Evolutionary conservation across 2,329 filamentous ascomycete species (phyloP).

Genomic region (Ophiocordyceps camponoti-floridani): DNA sequence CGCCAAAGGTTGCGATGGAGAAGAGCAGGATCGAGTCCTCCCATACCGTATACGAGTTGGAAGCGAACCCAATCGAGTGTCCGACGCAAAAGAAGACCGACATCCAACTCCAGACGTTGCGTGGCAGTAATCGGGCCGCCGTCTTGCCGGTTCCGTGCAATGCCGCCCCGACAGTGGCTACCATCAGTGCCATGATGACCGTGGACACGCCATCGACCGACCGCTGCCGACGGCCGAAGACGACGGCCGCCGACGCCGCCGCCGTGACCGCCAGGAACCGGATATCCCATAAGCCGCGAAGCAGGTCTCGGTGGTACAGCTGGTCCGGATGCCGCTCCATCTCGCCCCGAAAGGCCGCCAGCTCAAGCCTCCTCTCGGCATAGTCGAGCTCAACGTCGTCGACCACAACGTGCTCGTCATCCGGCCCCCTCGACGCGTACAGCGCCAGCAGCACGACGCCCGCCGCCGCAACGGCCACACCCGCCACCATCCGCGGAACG

Average conservation of each 20-base stretch:
- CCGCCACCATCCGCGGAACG: constrained; percentile 65
- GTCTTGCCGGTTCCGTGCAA: constrained; percentile 25
- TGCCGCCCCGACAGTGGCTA: constrained; percentile 23
- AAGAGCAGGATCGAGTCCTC: constrained; percentile 90
- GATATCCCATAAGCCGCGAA: constrained; percentile 17
- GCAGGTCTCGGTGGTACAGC: constrained; percentile 13
- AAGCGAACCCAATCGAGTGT: constrained; percentile 85
- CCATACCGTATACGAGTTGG: constrained; percentile 98
- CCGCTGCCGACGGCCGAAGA: constrained; percentile 14
- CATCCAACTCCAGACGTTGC: constrained; percentile 77
- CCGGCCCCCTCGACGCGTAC: constrained; percentile 46
- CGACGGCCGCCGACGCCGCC: constrained; percentile 9
- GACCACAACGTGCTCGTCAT: constrained; percentile 33
- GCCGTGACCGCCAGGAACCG: constrained; percentile 11
- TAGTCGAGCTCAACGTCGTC: constrained; percentile 40
- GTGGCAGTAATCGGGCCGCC: constrained; percentile 41
- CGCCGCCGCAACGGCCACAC: constrained; percentile 51
- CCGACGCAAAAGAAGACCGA: constrained; percentile 64
- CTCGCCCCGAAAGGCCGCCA: constrained; percentile 19
- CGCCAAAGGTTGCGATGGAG: constrained; percentile 75
- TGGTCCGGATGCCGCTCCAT: constrained; percentile 22
- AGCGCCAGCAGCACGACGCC: constrained; percentile 53
- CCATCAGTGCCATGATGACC: constrained; percentile 15
- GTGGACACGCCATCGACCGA: constrained; percentile 18
- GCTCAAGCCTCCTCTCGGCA: constrained; percentile 38